Conservation (phyloP, 208 protist species). For the Trypanosoma cruzi region DNA sequence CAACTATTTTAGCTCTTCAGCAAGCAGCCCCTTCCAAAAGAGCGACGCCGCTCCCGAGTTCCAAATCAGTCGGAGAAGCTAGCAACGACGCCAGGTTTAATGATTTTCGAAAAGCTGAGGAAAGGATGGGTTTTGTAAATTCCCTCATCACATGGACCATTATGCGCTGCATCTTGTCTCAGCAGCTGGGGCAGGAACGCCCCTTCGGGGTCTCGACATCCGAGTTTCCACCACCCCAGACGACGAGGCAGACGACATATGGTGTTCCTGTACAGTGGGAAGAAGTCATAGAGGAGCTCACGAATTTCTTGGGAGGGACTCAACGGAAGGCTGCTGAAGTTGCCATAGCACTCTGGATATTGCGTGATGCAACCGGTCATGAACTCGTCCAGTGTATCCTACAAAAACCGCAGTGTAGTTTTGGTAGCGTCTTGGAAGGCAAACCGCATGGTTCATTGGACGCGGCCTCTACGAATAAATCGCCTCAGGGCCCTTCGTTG, state of each 20-base stretch:
- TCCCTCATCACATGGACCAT: constrained; percentile 72
- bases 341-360: constrained; percentile 68
- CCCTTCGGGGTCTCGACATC: background rate
- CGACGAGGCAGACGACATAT: background rate
- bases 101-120: constrained; percentile 31
- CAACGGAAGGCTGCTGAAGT: constrained; percentile 41
- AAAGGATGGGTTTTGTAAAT: constrained; percentile 47
- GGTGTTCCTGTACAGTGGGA: constrained; percentile 56
- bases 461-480: constrained; percentile 1
- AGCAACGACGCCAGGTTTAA: background rate
- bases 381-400: constrained; percentile 83
- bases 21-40: background rate
- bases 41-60: background rate
- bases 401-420: constrained; percentile 37
- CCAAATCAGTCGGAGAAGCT: background rate
- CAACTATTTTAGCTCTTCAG: background rate
- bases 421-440: constrained; percentile 26
- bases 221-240: background rate
- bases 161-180: constrained; percentile 51
- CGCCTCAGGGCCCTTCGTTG: background rate
- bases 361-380: constrained; percentile 63
- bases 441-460: constrained; percentile 18
- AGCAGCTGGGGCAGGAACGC: constrained; percentile 37
- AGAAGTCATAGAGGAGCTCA: constrained; percentile 60
- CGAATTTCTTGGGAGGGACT: constrained; percentile 38